These are phyloP conservation scores for Aphanomyces invadans DNA, from an alignment of 352 stramenopile species.

Conservation along the genomic window DNA sequence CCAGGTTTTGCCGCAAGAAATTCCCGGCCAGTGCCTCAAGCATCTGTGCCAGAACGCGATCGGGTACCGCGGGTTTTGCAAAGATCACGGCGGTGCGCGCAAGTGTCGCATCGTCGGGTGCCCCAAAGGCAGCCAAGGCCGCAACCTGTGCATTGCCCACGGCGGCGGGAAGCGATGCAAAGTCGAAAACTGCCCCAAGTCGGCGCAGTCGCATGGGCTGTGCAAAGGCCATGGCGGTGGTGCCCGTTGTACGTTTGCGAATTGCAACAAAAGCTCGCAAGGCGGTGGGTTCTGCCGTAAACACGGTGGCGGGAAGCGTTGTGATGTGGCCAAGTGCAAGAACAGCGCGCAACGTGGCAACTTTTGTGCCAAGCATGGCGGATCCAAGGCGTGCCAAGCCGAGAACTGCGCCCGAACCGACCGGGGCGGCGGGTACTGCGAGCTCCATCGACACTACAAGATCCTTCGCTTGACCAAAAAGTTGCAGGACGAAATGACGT, in stretches of 20 bases:
- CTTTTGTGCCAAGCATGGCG: constrained; percentile 25
- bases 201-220: constrained; percentile 20
- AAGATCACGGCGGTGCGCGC: constrained; percentile 19
- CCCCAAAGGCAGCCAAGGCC: constrained; percentile 23
- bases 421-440: constrained; percentile 25
- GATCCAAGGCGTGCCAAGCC: constrained; percentile 18
- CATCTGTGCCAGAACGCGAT: constrained; percentile 67
- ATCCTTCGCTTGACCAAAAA: constrained; percentile 10
- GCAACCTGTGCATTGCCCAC: constrained; percentile 25
- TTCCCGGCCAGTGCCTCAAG: constrained; percentile 19
- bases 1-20: too few relatives aligned
- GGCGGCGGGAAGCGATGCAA: constrained; percentile 25
- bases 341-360: constrained; percentile 24
- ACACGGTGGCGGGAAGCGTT: constrained; percentile 22
- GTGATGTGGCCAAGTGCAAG: constrained; percentile 21
- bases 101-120: constrained; percentile 23
- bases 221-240: constrained; percentile 26
- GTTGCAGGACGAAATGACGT: constrained; percentile 4
- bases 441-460: constrained; percentile 24
- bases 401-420: constrained; percentile 21
- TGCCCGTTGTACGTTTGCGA: constrained; percentile 24
- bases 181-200: constrained; percentile 22
- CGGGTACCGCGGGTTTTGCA: constrained; percentile 41
- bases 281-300: constrained; percentile 24
- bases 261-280: constrained; percentile 23